Evolutionary conservation across 371 early-diverging fungal genomes (phyloP), one percentile per base, ranked within the genome.

Genomic region (Mucor piriformis): DNA sequence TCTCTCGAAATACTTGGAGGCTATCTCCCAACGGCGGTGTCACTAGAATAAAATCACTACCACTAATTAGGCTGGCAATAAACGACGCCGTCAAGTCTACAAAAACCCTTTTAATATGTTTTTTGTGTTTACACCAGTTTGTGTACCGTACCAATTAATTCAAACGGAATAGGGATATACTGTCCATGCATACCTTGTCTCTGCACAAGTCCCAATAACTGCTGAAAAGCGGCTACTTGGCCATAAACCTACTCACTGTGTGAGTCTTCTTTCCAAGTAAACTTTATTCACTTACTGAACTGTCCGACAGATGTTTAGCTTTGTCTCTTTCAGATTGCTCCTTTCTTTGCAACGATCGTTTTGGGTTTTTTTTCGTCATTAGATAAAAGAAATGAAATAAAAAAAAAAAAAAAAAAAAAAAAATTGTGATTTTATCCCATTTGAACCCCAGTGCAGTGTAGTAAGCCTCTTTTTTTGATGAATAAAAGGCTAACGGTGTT

Each of bases 81-180:
- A 82, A 65, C 2, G 76, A 76, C 2, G 82, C 82, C 8, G 84
- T 75, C 37, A 81, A 67, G 54, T 82, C 84, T 81, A 71, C 3
- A 27, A 48, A 50, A 25, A 11, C 8, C 11, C 13, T 12, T 37
- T 11, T 35, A 21, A 11, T 24, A 10, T 44, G 21, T 24, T 24
- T 23, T 24, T 11, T 44, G 21, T 20, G 2, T 3, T 18, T 18
- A 20, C 5, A 6, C 3, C n/a, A 3, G 5, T 42, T 2, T 18
- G 27, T 6, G 33, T 7, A 8, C 47, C 18, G 61, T 72, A 81
- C 83, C 84, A 37, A 84, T 82, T 46, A 82, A 59, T 33, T 84
- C 82, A 43, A 77, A 54, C 0, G 84, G 82, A 15, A 84, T 82
- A 6, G 66, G 53, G 10, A 72, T 67, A 44, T 73, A 76, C 40